Base-by-base conservation (phyloP, 225 moss, liverwort and hornwort species). In the Climacium dendroides region DNA sequence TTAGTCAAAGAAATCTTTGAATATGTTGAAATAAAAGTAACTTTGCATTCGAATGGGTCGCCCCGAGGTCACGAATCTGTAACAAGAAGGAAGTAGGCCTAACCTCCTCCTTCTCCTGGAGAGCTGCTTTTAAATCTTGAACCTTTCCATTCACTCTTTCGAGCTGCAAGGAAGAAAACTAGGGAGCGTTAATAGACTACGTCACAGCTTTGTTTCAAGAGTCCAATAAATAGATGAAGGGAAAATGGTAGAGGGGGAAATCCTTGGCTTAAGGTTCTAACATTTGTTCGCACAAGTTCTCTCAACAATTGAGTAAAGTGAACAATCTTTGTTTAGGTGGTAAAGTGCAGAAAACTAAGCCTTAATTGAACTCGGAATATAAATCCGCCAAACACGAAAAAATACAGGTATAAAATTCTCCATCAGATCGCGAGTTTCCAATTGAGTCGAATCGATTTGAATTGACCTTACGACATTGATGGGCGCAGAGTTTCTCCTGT, bases 81-180 rank as follows among this genome's bases (percentile, higher is more conserved):
- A 69, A 53, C 75, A 76, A 45, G 39, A 77, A 84, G n/a, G n/a
- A 63, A 69, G 47, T 69, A 58, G 71, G 45, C 47, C 80, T 80
- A 80, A 97, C 95, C 92, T 94, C 94, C 87, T 96, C 94, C 88
- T 94, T 94, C 80, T 94, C 88, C 65, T 91, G 94, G 53, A 97
- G 97, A 88, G 96, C 94, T 90, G 90, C 90, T 92, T 96, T 92
- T 61, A 97, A 93, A 85, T 93, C 94, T 89, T 95, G 94, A 60
- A 95, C 89, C 85, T 92, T 94, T 74, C 88, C 89, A 80, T 90
- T 93, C 79, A 96, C 87, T 89, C 88, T 94, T 85, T 94, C 94
- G 83, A 97, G 90, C 97, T 97, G 92, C 92, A 91, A 67, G 41
- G 43, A 65, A 72, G 52, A 35, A 67, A 61, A 75, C 50, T n/a